Evolutionary conservation across 2,329 filamentous ascomycete species (phyloP).

Genomic region (Aspergillus tubingensis): DNA sequence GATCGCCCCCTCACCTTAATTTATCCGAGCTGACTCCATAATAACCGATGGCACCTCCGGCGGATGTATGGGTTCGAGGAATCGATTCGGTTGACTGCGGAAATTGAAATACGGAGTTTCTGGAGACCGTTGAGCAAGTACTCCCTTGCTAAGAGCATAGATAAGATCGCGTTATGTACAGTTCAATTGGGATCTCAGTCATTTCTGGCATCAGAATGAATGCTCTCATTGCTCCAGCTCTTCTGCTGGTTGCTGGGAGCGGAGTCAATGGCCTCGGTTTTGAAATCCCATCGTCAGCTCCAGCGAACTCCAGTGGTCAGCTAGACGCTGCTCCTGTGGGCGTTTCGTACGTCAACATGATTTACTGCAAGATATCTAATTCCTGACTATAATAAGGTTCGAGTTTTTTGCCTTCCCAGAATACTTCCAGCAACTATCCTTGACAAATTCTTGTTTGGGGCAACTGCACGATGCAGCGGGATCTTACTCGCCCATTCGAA

Average conservation of each 20-base stretch:
- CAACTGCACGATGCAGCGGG: slow-evolving; percentile 56
- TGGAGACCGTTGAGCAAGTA: background rate
- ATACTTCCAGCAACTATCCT: slow-evolving; percentile 55
- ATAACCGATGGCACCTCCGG: slow-evolving; percentile 2
- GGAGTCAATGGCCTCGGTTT: slow-evolving; percentile 31
- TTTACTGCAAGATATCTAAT: background rate
- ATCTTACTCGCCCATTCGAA: slow-evolving; percentile 56
- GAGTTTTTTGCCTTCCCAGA: slow-evolving; percentile 61
- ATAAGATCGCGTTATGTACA: background rate
- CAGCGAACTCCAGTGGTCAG: slow-evolving; percentile 31
- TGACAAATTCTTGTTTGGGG: slow-evolving; percentile 54
- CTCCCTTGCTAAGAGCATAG: background rate
- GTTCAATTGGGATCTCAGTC: background rate
- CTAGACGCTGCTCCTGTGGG: slow-evolving; percentile 49
- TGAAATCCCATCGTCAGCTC: slow-evolving; percentile 37
- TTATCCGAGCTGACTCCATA: slow-evolving; percentile 4
- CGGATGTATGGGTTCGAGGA: background rate
- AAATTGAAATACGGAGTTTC: background rate
- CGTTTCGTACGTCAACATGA: slow-evolving; percentile 43
- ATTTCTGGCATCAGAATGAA: background rate
- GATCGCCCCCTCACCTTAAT: background rate
- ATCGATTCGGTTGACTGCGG: background rate
- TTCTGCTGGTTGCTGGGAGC: background rate
- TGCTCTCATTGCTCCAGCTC: background rate
- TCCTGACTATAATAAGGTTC: slow-evolving; percentile 37